Conservation (phyloP, 495 filamentous ascomycete species). For the Aspergillus cavernicola region DNA sequence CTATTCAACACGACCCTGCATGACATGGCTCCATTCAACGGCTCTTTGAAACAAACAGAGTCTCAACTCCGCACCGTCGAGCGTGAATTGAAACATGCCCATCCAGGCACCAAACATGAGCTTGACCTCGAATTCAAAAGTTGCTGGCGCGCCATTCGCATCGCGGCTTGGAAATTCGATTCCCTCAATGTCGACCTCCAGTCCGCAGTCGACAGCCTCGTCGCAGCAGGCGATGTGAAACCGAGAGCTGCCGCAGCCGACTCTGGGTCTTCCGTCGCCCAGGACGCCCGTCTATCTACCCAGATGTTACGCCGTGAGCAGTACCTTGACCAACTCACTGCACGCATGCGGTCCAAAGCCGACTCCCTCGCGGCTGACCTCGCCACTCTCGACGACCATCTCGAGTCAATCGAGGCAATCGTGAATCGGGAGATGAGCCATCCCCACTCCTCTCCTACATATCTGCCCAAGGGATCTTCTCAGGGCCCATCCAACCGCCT, state of each 20-base stretch:
- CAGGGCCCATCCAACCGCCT: not conserved
- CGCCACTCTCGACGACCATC: constrained; percentile 39
- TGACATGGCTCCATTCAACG: constrained; percentile 27
- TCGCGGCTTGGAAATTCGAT: constrained; percentile 36
- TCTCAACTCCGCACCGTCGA: constrained; percentile 31
- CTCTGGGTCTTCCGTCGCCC: constrained; percentile 14
- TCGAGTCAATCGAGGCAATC: constrained; percentile 39
- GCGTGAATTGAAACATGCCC: constrained; percentile 25
- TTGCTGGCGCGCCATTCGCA: constrained; percentile 32
- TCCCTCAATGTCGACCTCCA: constrained; percentile 39
- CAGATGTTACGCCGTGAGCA: constrained; percentile 34
- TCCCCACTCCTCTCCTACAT: constrained; percentile 9
- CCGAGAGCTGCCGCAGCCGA: constrained; percentile 9
- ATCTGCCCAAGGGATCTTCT: not conserved
- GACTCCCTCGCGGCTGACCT: constrained; percentile 35
- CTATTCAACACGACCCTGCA: constrained; percentile 34
- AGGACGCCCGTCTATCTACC: constrained; percentile 31
- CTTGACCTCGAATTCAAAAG: constrained; percentile 43
- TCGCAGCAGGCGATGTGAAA: constrained; percentile 23
- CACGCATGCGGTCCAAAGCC: constrained; percentile 35
- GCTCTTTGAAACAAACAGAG: constrained; percentile 36
- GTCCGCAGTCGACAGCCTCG: constrained; percentile 37
- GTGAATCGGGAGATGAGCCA: constrained; percentile 19
- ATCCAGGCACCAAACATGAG: constrained; percentile 34
- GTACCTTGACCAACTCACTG: constrained; percentile 36